Percentiles rank a stretch among this genome's conserved stretches.
These are phyloP conservation scores for Mucor lusitanicus DNA, from an alignment of 371 early-diverging fungal genomes.

Conservation along the genomic window DNA sequence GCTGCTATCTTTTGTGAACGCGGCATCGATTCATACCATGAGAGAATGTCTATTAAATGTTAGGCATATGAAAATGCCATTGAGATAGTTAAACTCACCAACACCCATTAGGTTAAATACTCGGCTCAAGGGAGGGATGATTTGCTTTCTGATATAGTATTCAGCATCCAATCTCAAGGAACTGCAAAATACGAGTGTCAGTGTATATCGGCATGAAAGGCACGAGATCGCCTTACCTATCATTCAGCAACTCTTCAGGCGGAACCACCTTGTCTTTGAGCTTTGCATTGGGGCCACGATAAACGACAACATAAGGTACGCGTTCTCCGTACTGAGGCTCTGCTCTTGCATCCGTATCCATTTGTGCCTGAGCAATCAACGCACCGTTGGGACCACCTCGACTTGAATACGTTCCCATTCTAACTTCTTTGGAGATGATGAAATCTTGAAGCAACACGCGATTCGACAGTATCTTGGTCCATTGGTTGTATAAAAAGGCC, in stretches of 20 bases:
- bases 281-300: constrained; percentile 65
- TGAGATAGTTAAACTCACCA: constrained; percentile 31
- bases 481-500: constrained; percentile 67
- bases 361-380: constrained; percentile 61
- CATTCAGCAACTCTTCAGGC: constrained; percentile 64
- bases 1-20: constrained; percentile 41
- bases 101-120: constrained; percentile 80
- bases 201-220: too few relatives aligned
- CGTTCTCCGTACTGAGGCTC: constrained; percentile 89
- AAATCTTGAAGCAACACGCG: constrained; percentile 74
- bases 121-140: constrained; percentile 80
- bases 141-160: constrained; percentile 85
- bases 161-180: constrained; percentile 67
- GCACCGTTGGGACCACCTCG: constrained; percentile 76
- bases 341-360: constrained; percentile 68
- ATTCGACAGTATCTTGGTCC: constrained; percentile 69
- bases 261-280: constrained; percentile 72
- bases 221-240: constrained; percentile 40
- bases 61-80: not conserved
- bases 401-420: constrained; percentile 57
- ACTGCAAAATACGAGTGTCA: constrained; percentile 17
- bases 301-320: constrained; percentile 84
- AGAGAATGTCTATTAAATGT: constrained; percentile 45
- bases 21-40: constrained; percentile 73
- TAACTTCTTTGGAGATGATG: constrained; percentile 85